phyloP scores from a whole-genome alignment of 768 basidiomycete genomes.

The Gautieria morchelliformis region DNA sequence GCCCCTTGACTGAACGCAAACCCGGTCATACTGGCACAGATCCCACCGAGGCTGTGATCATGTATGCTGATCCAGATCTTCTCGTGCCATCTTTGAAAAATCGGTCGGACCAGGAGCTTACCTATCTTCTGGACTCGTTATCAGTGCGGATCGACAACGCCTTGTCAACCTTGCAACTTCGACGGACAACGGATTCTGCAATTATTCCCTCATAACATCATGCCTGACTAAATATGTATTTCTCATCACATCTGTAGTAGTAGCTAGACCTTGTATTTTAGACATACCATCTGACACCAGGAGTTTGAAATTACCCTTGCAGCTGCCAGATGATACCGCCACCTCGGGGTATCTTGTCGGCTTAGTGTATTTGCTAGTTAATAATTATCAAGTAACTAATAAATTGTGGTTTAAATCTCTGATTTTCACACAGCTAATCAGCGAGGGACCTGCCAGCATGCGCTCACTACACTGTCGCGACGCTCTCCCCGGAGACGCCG shows the following conservation, averaged over 20 bases:
- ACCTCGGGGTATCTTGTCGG: too few relatives aligned
- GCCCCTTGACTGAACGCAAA: conserved; percentile 34
- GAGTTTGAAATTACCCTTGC: too few relatives aligned
- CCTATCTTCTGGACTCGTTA: conserved; percentile 67
- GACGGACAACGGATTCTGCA: background rate
- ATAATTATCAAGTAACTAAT: too few relatives aligned
- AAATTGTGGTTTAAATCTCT: too few relatives aligned
- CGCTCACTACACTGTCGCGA: too few relatives aligned
- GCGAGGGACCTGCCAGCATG: too few relatives aligned
- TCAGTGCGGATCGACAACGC: conserved; percentile 72
- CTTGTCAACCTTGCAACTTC: conserved; percentile 19
- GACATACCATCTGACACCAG: too few relatives aligned
- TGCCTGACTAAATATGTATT: background rate
- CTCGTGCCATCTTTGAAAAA: conserved; percentile 63
- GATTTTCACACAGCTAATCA: too few relatives aligned
- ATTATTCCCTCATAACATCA: background rate
- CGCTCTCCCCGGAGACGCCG: too few relatives aligned
- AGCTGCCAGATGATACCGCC: too few relatives aligned
- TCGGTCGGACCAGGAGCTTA: conserved; percentile 62
- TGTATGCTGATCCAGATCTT: conserved; percentile 51
- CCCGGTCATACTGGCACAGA: conserved; percentile 13
- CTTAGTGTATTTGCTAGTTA: too few relatives aligned
- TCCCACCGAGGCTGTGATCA: conserved; percentile 24
- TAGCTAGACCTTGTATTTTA: background rate
- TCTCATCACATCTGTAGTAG: background rate